Evolutionary conservation across 2,329 filamentous ascomycete genomes (phyloP), one percentile per base, ranked within the genome.

Genomic region (Apiospora malaysiana): DNA sequence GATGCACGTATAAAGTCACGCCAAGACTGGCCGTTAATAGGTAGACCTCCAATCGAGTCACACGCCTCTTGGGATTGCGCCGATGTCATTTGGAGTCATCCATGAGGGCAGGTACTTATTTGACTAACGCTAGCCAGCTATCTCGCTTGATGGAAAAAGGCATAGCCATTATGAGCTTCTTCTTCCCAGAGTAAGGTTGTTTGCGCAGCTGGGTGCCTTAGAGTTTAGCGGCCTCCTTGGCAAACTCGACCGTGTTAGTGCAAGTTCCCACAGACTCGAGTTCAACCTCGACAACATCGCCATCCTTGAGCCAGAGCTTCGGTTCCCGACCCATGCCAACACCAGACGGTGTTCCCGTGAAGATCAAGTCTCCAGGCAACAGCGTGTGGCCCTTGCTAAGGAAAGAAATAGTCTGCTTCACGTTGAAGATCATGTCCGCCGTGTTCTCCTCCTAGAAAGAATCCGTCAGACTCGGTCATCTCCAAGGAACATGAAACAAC

Each of bases 271-370:
- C 89, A 1, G 86, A 84, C 75, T 93, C 90, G 1, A 94, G 83
- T 8, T 85, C 85, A 68, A 94, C 91, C 78, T 93, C 90, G 25
- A 93, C 90, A 27, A 89, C 81, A 78, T 94, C 92, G 5, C 91
- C 90, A 78, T 94, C 86, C 79, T 91, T 89, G 70, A 94, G 81
- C 90, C 91, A 93, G 12, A 92, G 75, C 71, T 86, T 88, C 3
- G 91, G 91, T 70, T 87, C 90, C 68, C 88, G 86, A 18, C 91
- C 92, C 88, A 92, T 91, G 1, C 90, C 92, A 25, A 94, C 92
- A 43, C 92, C 92, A 72, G 90, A 87, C 0, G 91, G 92, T 79
- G 90, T 92, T 74, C 90, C 90, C 2, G 90, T 92, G 74, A 91
- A 91, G 72, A 92, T 90, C 68, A 92, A 67, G 78, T 92, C 90